Base-by-base conservation (phyloP, 2,329 filamentous ascomycete species). In the Mollisiaceae sp. region DNA sequence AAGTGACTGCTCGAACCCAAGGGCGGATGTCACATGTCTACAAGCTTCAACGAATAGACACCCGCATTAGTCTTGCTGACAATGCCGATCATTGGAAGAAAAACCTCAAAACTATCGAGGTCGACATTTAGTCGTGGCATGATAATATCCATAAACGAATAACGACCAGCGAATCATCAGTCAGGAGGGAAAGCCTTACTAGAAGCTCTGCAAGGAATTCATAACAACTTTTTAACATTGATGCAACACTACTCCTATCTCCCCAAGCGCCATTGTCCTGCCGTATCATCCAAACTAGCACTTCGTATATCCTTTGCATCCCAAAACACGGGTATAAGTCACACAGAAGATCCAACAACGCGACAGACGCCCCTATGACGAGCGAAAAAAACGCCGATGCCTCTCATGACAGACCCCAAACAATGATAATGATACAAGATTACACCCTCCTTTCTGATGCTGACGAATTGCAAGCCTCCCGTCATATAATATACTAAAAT, bases 311-410 rank as follows among this genome's bases (percentile, higher is more conserved):
- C 50, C 27, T 47, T 20, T 22, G 50, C 50, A 18, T 54, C 50
- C 50, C 50, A 54, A 11, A 22, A 54, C 50, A 54, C 50, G 50
- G 50, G 50, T 54, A 54, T 54, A 54, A 54, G 27, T 54, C 50
- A 54, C 22, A 32, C 27, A 32, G 14, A 32, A 27, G 32, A 35
- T 18, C 12, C 11, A 32, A 12, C 24, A 54, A 35, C 50, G 12
- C 24, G 27, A 54, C 27, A 54, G 50, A 32, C 22, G 24, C 24
- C 45, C 50, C 50, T 54, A 54, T 54, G 50, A 54, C 22, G 24
- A 35, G 50, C 22, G 50, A 27, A 11, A n/a, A n/a, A 27, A 54
- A 35, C 50, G 27, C 22, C 50, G 27, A 54, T 24, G 50, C 50
- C 50, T 50, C 45, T 50, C 9, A 52, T 18, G 15, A 11, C 47